phyloP scores from a whole-genome alignment of 129 eudicot species.

The Dittrichia graveolens region DNA sequence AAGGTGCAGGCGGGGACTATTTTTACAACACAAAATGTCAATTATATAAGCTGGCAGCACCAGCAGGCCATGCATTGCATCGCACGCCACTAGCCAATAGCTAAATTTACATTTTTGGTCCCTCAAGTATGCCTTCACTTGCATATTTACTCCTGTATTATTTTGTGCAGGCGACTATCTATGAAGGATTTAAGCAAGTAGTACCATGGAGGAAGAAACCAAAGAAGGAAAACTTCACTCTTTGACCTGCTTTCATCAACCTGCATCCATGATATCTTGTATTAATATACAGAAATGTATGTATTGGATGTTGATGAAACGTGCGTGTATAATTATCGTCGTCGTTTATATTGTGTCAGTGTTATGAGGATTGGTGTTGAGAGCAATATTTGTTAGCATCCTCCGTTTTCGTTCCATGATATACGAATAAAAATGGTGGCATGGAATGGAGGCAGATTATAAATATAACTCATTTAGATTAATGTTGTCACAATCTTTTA shows the following conservation, averaged over 20 bases:
- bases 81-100: neutral
- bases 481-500: too few species aligned
- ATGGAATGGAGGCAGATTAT: neutral
- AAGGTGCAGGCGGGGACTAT: neutral
- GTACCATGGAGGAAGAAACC: slow-evolving; percentile 72
- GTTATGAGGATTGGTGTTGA: neutral
- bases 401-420: neutral
- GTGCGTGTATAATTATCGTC: slow-evolving; percentile 6
- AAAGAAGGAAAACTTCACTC: slow-evolving; percentile 40
- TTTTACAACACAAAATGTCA: slow-evolving; percentile 2
- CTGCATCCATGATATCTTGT: neutral
- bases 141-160: neutral
- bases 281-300: neutral
- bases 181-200: slow-evolving; percentile 69
- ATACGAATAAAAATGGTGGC: neutral
- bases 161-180: slow-evolving; percentile 54
- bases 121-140: neutral
- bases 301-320: slow-evolving; percentile 11
- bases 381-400: neutral
- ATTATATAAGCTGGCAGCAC: slow-evolving; percentile 11
- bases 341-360: neutral
- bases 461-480: too few species aligned
- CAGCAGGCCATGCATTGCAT: slow-evolving; percentile 6
- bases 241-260: neutral
- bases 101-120: neutral